phyloP scores from a whole-genome alignment of 2,329 filamentous ascomycete genomes.

The Exophiala alcalophila region DNA sequence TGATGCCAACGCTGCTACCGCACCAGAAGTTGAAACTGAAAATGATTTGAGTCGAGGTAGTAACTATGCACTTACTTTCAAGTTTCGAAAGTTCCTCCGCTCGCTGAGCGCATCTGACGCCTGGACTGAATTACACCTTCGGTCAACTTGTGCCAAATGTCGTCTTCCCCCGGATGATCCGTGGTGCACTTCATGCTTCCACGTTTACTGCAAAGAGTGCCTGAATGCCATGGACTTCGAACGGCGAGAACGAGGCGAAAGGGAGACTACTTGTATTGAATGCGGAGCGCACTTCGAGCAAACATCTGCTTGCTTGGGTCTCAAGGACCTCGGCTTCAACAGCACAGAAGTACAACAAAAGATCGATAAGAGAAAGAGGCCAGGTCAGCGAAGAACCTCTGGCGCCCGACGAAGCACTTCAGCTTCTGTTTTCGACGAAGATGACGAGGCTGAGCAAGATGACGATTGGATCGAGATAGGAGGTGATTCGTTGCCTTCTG shows the following conservation, averaged over 20 bases:
- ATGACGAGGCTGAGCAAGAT: slow-evolving; percentile 12
- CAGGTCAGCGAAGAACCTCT: neutral
- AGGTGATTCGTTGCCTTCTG: slow-evolving; percentile 32
- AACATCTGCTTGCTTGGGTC: slow-evolving; percentile 16
- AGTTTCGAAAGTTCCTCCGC: slow-evolving; percentile 26
- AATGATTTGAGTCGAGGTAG: slow-evolving; percentile 1
- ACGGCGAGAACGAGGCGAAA: slow-evolving; percentile 7
- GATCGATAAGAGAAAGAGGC: slow-evolving; percentile 10
- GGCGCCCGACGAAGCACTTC: neutral
- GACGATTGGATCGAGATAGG: slow-evolving; percentile 26
- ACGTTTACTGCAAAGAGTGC: slow-evolving; percentile 56
- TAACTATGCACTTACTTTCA: slow-evolving; percentile 16
- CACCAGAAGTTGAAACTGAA: slow-evolving; percentile 1
- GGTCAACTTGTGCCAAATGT: slow-evolving; percentile 37
- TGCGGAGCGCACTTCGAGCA: slow-evolving; percentile 24
- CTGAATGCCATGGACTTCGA: slow-evolving; percentile 36
- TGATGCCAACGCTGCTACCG: neutral
- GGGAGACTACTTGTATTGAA: slow-evolving; percentile 23
- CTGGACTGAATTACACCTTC: slow-evolving; percentile 31
- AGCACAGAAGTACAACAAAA: slow-evolving; percentile 4
- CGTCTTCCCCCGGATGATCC: slow-evolving; percentile 38
- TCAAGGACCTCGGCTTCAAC: slow-evolving; percentile 21
- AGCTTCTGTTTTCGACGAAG: slow-evolving; percentile 1
- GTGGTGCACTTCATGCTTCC: slow-evolving; percentile 51
- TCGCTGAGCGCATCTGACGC: slow-evolving; percentile 6